These are phyloP conservation scores for Hypoxylon fuscum DNA, from an alignment of 495 filamentous ascomycete genomes.

Conservation along the genomic window DNA sequence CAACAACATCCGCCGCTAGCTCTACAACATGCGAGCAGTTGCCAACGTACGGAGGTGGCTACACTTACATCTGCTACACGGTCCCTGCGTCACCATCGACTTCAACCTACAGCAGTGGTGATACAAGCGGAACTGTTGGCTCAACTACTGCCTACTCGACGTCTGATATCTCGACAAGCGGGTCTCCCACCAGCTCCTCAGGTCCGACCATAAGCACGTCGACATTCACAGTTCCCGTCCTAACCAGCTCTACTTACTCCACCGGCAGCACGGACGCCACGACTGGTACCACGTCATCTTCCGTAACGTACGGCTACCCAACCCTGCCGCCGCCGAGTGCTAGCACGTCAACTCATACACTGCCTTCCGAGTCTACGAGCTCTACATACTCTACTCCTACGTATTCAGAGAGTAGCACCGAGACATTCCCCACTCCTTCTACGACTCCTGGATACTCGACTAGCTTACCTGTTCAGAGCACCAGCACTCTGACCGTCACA, in stretches of 20 bases:
- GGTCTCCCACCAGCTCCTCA: conserved; percentile 1
- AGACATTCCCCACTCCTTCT: conserved; percentile 26
- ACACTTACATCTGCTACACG: conserved; percentile 32
- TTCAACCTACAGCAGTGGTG: conserved; percentile 12
- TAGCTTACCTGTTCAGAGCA: conserved; percentile 1
- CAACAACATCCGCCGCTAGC: not conserved
- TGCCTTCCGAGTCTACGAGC: not conserved
- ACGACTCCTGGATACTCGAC: conserved; percentile 26
- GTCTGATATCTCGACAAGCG: not conserved
- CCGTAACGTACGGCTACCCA: conserved; percentile 2
- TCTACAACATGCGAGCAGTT: conserved; percentile 32
- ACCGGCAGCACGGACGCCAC: conserved; percentile 17
- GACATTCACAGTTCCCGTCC: conserved; percentile 1
- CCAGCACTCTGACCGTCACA: conserved; percentile 11
- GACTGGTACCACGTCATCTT: conserved; percentile 21
- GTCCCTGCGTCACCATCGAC: conserved; percentile 16
- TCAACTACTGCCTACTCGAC: conserved; percentile 3
- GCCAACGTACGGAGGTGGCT: conserved; percentile 30
- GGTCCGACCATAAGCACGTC: conserved; percentile 15
- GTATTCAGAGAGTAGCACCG: conserved; percentile 15
- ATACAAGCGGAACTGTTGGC: conserved; percentile 16
- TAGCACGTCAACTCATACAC: conserved; percentile 9
- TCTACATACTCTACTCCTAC: conserved; percentile 9
- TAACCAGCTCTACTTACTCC: conserved; percentile 1
- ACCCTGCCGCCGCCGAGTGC: conserved; percentile 1